Conservation (phyloP, 2,329 filamentous ascomycete genomes). For the Pseudogymnoascus sp. region DNA sequence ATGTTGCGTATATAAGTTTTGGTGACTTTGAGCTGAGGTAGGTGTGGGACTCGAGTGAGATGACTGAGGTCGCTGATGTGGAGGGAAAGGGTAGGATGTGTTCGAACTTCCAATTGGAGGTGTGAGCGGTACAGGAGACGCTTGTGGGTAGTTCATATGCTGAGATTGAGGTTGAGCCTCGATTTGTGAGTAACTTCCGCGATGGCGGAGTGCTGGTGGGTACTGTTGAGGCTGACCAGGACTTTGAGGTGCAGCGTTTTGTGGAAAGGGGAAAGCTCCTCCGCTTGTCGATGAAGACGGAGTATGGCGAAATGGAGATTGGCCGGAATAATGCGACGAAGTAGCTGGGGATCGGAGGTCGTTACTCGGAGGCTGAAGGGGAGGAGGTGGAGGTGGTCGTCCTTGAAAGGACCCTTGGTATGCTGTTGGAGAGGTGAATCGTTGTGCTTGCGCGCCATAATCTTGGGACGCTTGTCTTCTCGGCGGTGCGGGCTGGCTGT, state of each 20-base stretch:
- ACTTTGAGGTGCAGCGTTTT: constrained; percentile 24
- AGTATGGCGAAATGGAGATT: constrained; percentile 28
- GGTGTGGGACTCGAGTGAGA: constrained; percentile 51
- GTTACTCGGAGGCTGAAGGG: constrained; percentile 32
- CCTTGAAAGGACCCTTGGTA: constrained; percentile 25
- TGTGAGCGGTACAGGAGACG: constrained; percentile 26
- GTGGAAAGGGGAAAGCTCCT: constrained; percentile 26
- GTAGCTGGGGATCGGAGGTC: constrained; percentile 36
- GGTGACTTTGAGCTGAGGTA: constrained; percentile 53
- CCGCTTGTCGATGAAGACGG: constrained; percentile 22
- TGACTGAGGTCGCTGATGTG: constrained; percentile 45
- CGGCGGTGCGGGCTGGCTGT: constrained; percentile 21
- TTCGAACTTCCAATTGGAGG: constrained; percentile 27
- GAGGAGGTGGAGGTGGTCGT: constrained; percentile 30
- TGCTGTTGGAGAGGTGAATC: constrained; percentile 26
- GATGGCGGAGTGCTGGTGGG: constrained; percentile 20
- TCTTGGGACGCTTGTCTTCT: constrained; percentile 27
- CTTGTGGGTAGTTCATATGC: constrained; percentile 22
- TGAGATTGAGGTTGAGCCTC: constrained; percentile 20
- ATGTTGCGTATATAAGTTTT: constrained; percentile 42
- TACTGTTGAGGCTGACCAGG: constrained; percentile 27
- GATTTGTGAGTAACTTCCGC: constrained; percentile 24
- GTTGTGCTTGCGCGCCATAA: constrained; percentile 22
- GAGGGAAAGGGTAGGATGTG: constrained; percentile 27
- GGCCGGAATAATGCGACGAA: constrained; percentile 23